Percentiles rank a stretch among this genome's conserved stretches.
Evolutionary conservation across 179 eudicot genomes (phyloP).

Genomic region (Beta macrorhiza): DNA sequence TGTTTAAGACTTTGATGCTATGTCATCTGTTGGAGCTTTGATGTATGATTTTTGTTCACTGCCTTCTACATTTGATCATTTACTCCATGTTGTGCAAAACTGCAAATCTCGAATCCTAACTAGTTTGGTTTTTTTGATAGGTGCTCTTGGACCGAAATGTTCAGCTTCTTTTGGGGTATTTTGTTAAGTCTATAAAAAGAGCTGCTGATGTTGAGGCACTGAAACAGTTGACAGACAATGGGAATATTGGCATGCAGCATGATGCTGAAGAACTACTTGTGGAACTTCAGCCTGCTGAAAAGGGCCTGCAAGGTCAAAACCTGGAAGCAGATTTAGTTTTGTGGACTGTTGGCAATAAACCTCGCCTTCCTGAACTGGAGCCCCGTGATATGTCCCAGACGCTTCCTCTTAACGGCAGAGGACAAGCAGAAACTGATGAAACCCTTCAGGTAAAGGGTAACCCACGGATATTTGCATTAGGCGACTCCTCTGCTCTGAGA

Average conservation of each 20-base stretch:
- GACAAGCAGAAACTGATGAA: slow-evolving; percentile 95
- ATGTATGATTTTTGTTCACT: background rate
- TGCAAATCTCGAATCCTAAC: background rate
- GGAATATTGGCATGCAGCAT: slow-evolving; percentile 24
- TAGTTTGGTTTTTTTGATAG: slow-evolving; percentile 37
- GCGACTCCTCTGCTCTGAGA: slow-evolving; percentile 84
- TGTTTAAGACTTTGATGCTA: background rate
- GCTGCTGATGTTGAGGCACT: slow-evolving; percentile 28
- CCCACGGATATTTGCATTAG: slow-evolving; percentile 87
- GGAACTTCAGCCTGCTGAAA: slow-evolving; percentile 77
- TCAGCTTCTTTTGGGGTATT: slow-evolving; percentile 73
- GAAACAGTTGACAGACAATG: slow-evolving; percentile 23
- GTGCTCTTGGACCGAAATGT: slow-evolving; percentile 81
- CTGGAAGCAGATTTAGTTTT: slow-evolving; percentile 87
- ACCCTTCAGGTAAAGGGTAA: slow-evolving; percentile 95
- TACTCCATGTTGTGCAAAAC: slow-evolving; percentile 5
- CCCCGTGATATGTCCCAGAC: slow-evolving; percentile 46
- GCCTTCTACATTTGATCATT: slow-evolving; percentile 4
- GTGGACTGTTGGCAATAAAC: slow-evolving; percentile 94
- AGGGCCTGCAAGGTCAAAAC: slow-evolving; percentile 57
- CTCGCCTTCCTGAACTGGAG: slow-evolving; percentile 69
- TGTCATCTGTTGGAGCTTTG: background rate
- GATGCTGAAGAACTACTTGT: slow-evolving; percentile 51
- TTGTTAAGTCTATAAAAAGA: slow-evolving; percentile 54
- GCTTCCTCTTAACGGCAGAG: slow-evolving; percentile 85